phyloP scores from a whole-genome alignment of 2,329 filamentous ascomycete species.

The Hypoxylon sp. region DNA sequence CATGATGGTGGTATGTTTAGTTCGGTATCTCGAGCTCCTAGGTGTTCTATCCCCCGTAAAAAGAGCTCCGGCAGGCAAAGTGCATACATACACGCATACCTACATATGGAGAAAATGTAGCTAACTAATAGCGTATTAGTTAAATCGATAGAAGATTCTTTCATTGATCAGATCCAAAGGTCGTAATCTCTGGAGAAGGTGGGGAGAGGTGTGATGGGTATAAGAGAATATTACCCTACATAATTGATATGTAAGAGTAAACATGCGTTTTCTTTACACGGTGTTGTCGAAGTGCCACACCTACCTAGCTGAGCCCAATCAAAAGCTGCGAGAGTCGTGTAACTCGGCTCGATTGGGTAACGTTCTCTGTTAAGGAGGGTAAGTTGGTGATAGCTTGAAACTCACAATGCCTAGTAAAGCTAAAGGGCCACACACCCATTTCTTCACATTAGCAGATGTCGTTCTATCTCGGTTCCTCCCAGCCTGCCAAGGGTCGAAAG shows the following conservation, averaged over 20 bases:
- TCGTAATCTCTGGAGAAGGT: constrained; percentile 33
- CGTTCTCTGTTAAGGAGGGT: background rate
- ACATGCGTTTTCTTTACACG: constrained; percentile 9
- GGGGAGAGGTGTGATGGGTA: constrained; percentile 20
- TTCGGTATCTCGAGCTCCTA: constrained; percentile 13
- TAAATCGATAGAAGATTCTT: constrained; percentile 12
- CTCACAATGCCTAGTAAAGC: background rate
- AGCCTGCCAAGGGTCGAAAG: constrained; percentile 3
- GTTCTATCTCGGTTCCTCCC: constrained; percentile 8
- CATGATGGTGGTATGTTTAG: constrained; percentile 30
- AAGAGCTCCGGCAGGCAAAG: constrained; percentile 28
- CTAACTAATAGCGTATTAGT: constrained; percentile 22
- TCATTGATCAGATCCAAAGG: constrained; percentile 23
- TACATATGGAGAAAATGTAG: constrained; percentile 21
- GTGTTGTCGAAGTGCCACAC: background rate
- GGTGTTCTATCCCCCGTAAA: constrained; percentile 11
- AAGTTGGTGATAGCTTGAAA: background rate
- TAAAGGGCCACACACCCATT: background rate
- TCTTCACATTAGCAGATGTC: background rate
- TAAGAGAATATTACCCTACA: constrained; percentile 15
- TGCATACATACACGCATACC: constrained; percentile 5
- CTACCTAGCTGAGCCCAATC: constrained; percentile 13
- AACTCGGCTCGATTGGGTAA: constrained; percentile 10
- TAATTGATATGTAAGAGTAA: constrained; percentile 7
- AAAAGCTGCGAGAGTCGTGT: background rate